Conservation (phyloP, 306 rosid genomes). For the Cyclanthera cordifolia region DNA sequence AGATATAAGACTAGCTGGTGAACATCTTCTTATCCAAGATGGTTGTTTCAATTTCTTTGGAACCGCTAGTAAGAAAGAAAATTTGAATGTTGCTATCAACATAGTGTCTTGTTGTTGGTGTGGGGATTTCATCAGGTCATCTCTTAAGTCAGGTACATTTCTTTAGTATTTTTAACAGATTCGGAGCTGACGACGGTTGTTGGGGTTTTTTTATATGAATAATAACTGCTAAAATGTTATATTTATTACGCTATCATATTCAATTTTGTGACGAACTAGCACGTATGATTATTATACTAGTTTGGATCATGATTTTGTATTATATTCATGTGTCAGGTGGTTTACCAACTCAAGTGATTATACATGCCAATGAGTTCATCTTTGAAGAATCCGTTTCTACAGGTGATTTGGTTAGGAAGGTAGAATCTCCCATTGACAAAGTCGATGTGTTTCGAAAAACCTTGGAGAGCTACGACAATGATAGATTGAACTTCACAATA, state of each 20-base stretch:
- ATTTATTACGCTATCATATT: too few species aligned
- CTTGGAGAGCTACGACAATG: constrained; percentile 27
- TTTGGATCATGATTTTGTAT: neutral
- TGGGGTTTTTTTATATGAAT: too few species aligned
- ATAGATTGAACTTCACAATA: constrained; percentile 47
- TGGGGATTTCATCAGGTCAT: constrained; percentile 82
- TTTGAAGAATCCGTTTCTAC: constrained; percentile 67
- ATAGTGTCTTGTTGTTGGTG: constrained; percentile 98
- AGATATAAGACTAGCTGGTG: constrained; percentile 87
- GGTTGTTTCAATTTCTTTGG: constrained; percentile 76
- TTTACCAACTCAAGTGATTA: constrained; percentile 43
- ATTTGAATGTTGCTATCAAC: constrained; percentile 57
- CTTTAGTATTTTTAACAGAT: too few species aligned
- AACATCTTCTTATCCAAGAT: constrained; percentile 72
- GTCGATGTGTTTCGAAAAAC: constrained; percentile 47
- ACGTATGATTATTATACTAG: too few species aligned
- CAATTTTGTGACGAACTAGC: too few species aligned
- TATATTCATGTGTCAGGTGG: constrained; percentile 36
- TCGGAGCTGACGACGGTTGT: too few species aligned
- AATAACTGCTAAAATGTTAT: too few species aligned
- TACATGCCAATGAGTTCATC: constrained; percentile 74
- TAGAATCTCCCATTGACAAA: constrained; percentile 89
- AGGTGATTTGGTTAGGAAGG: constrained; percentile 66
- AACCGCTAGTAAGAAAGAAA: constrained; percentile 45
- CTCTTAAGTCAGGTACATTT: constrained; percentile 30